A percentile compares a stretch with the other conserved stretches of the same genome.
Evolutionary conservation across 768 basidiomycete genomes (phyloP).

Genomic region (Phanerodontia chrysosporium): DNA sequence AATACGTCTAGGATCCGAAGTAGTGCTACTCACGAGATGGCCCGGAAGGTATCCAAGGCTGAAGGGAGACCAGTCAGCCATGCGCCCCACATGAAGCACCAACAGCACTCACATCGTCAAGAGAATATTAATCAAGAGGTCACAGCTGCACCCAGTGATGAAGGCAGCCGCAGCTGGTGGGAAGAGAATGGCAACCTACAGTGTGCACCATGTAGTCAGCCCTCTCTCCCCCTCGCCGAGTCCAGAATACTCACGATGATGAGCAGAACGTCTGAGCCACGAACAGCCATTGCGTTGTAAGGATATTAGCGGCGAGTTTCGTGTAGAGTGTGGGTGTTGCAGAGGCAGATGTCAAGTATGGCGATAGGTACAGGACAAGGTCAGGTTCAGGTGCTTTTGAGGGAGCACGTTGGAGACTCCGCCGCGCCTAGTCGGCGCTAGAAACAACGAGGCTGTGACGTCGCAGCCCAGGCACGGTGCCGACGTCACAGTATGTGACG

Average conservation of each 20-base stretch:
- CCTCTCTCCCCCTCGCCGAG: background rate
- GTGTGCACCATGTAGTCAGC: background rate
- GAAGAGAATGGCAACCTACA: constrained; percentile 72
- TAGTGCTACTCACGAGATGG: constrained; percentile 35
- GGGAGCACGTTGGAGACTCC: background rate
- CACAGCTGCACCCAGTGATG: constrained; percentile 79
- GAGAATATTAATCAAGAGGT: constrained; percentile 79
- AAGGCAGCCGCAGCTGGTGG: constrained; percentile 78
- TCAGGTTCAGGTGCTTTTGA: constrained; percentile 2
- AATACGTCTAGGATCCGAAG: background rate
- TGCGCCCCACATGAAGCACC: background rate
- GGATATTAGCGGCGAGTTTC: background rate
- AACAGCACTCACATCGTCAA: constrained; percentile 61
- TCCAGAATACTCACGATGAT: constrained; percentile 53
- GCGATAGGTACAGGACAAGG: background rate
- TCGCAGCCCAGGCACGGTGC: background rate
- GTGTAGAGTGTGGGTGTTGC: background rate
- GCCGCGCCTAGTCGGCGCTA: background rate
- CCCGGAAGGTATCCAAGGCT: constrained; percentile 80
- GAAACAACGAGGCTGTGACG: background rate
- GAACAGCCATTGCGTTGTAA: constrained; percentile 33
- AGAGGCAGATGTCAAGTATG: background rate
- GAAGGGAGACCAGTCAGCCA: constrained; percentile 6
- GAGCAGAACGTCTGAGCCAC: constrained; percentile 71
- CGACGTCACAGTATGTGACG: background rate